These are phyloP conservation scores for Calcarisporium arbuscula DNA, from an alignment of 2,329 filamentous ascomycete species.

Conservation along the genomic window DNA sequence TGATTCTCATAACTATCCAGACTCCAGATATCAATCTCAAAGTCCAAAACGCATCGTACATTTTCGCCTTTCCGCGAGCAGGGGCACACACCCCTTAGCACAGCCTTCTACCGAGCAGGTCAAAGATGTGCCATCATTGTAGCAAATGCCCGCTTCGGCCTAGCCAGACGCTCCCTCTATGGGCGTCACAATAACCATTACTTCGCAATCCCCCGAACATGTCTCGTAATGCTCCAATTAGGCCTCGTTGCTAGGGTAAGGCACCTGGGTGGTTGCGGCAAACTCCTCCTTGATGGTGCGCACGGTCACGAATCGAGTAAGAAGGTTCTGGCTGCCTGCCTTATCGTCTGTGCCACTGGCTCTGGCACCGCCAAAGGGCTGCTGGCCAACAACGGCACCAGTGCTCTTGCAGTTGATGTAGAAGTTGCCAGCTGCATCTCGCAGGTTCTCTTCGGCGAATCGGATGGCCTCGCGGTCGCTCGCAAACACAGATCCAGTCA, in stretches of 20 bases:
- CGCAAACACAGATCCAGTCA: constrained; percentile 73
- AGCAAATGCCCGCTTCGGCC: no score
- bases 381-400: constrained; percentile 65
- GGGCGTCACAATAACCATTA: no score
- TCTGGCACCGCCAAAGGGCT: constrained; percentile 63
- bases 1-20: no score
- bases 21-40: no score
- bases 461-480: constrained; percentile 59
- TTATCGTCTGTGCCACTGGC: constrained; percentile 70
- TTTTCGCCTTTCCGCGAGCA: no score
- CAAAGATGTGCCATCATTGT: no score
- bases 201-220: no score
- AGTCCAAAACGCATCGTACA: no score
- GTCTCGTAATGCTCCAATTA: no score
- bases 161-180: no score
- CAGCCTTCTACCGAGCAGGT: no score
- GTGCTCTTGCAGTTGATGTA: constrained; percentile 83
- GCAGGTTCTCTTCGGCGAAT: constrained; percentile 62
- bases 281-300: constrained; percentile 74
- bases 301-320: constrained; percentile 61
- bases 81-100: no score
- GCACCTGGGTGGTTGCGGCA: constrained; percentile 52
- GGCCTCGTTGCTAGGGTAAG: constrained; percentile 66
- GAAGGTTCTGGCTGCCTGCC: constrained; percentile 58
- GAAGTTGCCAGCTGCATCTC: constrained; percentile 74